Conservation (phyloP, 2,329 filamentous ascomycete genomes). For the Aureobasidium sp. region DNA sequence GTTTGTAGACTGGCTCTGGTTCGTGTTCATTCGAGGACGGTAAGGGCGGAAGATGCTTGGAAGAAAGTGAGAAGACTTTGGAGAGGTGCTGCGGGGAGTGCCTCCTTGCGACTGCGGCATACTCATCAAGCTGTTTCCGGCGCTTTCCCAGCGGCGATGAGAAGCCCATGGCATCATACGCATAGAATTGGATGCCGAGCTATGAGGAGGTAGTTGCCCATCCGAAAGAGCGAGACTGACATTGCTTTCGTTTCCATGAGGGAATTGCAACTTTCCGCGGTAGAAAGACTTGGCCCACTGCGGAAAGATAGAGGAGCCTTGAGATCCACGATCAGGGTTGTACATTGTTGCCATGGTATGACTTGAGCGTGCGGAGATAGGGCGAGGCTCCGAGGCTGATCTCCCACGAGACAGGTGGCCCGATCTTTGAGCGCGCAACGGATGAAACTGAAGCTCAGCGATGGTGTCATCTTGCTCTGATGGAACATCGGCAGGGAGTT, state of each 20-base stretch:
- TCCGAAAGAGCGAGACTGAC: slow-evolving; percentile 9
- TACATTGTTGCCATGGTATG: slow-evolving; percentile 19
- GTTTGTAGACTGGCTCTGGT: slow-evolving; percentile 11
- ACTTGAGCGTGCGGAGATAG: slow-evolving; percentile 22
- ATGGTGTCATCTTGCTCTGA: slow-evolving; percentile 27
- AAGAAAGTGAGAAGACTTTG: slow-evolving; percentile 25
- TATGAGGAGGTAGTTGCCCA: not conserved
- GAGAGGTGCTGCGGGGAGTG: slow-evolving; percentile 3
- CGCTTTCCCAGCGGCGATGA: slow-evolving; percentile 9
- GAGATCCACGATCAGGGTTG: slow-evolving; percentile 23
- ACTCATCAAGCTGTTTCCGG: slow-evolving; percentile 6
- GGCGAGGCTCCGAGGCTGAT: slow-evolving; percentile 19
- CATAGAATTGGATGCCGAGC: not conserved
- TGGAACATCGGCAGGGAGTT: not conserved
- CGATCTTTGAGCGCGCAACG: slow-evolving; percentile 26
- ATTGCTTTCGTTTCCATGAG: slow-evolving; percentile 11
- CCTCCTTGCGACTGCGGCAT: not conserved
- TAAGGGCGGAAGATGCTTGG: slow-evolving; percentile 28
- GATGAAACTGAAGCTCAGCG: slow-evolving; percentile 24
- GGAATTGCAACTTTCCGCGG: slow-evolving; percentile 20
- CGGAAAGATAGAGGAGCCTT: slow-evolving; percentile 26
- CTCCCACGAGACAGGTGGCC: slow-evolving; percentile 26
- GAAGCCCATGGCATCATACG: slow-evolving; percentile 6
- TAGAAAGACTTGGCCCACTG: slow-evolving; percentile 30
- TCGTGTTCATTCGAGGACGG: slow-evolving; percentile 18